Percentiles rank a stretch among this genome's conserved stretches.
phyloP scores from a whole-genome alignment of 352 stramenopile genomes.

The Phytophthora chlamydospora region DNA sequence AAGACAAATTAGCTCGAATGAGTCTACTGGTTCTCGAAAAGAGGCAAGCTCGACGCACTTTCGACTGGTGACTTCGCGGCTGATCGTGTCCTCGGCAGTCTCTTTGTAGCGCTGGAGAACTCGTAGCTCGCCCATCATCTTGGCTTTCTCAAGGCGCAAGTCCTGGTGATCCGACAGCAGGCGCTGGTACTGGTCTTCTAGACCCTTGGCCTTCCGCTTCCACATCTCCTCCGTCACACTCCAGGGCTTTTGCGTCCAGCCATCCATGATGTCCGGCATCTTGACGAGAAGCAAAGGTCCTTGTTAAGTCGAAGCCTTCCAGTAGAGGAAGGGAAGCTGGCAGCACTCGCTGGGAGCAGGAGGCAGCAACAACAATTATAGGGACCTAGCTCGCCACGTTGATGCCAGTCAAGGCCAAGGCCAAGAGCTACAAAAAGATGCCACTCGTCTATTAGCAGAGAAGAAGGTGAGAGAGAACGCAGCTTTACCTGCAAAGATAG shows the following conservation, averaged over 20 bases:
- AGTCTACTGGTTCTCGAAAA: neutral
- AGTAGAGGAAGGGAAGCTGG: slow-evolving; percentile 7
- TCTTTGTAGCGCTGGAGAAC: slow-evolving; percentile 82
- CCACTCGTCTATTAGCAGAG: slow-evolving; percentile 29
- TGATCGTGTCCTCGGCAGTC: slow-evolving; percentile 69
- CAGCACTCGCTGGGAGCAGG: slow-evolving; percentile 14
- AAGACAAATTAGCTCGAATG: neutral
- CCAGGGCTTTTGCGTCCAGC: slow-evolving; percentile 67
- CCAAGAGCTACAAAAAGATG: slow-evolving; percentile 32
- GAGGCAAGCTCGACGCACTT: slow-evolving; percentile 40
- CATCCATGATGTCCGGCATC: slow-evolving; percentile 58
- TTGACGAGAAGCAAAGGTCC: neutral
- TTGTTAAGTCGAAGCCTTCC: slow-evolving; percentile 8
- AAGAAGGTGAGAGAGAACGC: slow-evolving; percentile 5
- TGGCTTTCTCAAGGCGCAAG: slow-evolving; percentile 69
- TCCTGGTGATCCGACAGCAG: slow-evolving; percentile 74
- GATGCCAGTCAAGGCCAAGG: neutral
- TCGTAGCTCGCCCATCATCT: slow-evolving; percentile 67
- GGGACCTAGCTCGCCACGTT: slow-evolving; percentile 13
- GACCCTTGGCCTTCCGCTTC: slow-evolving; percentile 71
- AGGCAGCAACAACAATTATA: slow-evolving; percentile 43
- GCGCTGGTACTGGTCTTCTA: slow-evolving; percentile 76
- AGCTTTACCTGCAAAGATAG: slow-evolving; percentile 29
- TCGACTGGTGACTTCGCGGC: slow-evolving; percentile 52
- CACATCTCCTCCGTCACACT: slow-evolving; percentile 80